Conservation (phyloP, 2,329 filamentous ascomycete genomes). For the Pestalotiopsis sp. region DNA sequence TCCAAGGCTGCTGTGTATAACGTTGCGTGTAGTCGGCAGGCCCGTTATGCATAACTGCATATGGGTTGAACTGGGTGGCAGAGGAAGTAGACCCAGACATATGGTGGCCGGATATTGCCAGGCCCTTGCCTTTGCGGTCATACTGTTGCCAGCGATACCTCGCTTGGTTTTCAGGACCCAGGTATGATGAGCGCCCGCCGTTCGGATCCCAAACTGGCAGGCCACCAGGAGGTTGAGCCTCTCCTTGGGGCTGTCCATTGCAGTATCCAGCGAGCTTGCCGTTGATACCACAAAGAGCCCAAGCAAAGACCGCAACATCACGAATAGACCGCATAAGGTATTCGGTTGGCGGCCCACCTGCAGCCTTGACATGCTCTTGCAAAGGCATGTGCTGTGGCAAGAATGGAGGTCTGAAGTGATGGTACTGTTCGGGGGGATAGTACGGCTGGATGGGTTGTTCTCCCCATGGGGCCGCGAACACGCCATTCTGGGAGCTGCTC, state of each 20-base stretch:
- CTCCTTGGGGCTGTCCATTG: constrained; percentile 62
- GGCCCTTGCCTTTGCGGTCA: constrained; percentile 4
- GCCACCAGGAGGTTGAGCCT: constrained; percentile 62
- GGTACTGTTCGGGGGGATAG: constrained; percentile 42
- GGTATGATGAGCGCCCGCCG: constrained; percentile 31
- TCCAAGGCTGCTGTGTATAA: not conserved
- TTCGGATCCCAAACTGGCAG: constrained; percentile 61
- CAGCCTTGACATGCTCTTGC: constrained; percentile 44
- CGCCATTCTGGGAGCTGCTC: constrained; percentile 57
- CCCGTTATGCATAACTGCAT: not conserved
- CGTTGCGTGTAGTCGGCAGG: not conserved
- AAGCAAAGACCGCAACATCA: constrained; percentile 86
- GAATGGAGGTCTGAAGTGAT: constrained; percentile 44
- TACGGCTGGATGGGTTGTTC: constrained; percentile 61
- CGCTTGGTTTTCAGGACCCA: constrained; percentile 38
- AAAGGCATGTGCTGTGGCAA: constrained; percentile 47
- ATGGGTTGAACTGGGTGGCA: not conserved
- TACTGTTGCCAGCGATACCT: constrained; percentile 26
- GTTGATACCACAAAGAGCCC: constrained; percentile 81
- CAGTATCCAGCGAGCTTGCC: constrained; percentile 68
- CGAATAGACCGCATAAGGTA: constrained; percentile 79
- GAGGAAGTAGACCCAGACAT: not conserved
- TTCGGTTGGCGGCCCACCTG: constrained; percentile 56
- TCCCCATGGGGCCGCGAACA: constrained; percentile 83
- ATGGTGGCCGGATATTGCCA: not conserved